Evolutionary conservation across 176 grass and related monocot species (phyloP).

Genomic region (Oryza australiensis): DNA sequence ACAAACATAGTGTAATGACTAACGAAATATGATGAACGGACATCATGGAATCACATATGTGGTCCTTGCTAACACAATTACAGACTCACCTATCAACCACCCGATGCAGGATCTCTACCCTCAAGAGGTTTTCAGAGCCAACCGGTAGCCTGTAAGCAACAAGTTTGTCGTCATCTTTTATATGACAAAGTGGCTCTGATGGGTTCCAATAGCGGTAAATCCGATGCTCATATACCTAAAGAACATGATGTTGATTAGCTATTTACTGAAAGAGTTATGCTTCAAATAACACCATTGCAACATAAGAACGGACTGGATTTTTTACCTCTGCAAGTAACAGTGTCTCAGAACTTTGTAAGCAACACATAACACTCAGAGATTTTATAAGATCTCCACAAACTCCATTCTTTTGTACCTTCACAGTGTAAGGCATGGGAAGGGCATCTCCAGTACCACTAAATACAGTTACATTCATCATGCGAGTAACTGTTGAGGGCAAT

Average conservation of each 20-base stretch:
- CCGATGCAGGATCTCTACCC: conserved; percentile 75
- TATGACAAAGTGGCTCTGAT: conserved; percentile 45
- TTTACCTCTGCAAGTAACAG: conserved; percentile 92
- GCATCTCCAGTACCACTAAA: conserved; percentile 75
- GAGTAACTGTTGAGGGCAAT: conserved; percentile 73
- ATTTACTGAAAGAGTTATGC: not conserved
- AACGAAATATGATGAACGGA: not conserved
- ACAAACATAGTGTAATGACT: not conserved
- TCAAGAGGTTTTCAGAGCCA: conserved; percentile 67
- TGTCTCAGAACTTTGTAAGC: conserved; percentile 64
- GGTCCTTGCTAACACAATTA: not conserved
- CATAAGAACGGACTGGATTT: not conserved
- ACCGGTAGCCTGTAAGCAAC: conserved; percentile 85
- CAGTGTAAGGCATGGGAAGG: conserved; percentile 85
- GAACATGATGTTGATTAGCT: conserved; percentile 1
- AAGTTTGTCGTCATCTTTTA: conserved; percentile 93
- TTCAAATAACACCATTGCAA: not conserved
- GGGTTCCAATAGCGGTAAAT: conserved; percentile 74
- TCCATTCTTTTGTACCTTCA: conserved; percentile 84
- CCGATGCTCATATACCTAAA: conserved; percentile 76
- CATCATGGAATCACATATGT: not conserved
- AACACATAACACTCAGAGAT: conserved; percentile 60
- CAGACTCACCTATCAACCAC: conserved; percentile 63
- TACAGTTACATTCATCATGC: conserved; percentile 85
- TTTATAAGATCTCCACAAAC: conserved; percentile 63